Evolutionary conservation across 1,284 basidiomycete species (phyloP), one percentile per base, ranked within the genome.

Genomic region (Entoloma clypeatum): DNA sequence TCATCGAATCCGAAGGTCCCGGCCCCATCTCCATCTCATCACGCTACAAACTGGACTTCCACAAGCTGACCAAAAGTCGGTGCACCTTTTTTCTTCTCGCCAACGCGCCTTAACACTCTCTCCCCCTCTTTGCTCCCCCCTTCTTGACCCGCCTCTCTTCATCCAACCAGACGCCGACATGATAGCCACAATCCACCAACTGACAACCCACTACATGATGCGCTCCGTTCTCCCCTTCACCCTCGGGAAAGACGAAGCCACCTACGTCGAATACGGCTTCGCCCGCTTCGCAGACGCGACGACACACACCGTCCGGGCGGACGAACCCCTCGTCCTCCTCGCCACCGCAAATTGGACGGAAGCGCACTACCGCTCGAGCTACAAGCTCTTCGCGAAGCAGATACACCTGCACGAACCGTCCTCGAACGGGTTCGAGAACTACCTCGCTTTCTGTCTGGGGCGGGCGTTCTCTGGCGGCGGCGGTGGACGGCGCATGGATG

Each of bases 361-460:
- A 16, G 38, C 44, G 5, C 55, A 64, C 43, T 55, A 63, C 47
- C 52, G 51, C 9, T 53, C 59, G 3, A 61, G 50, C 42, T 66
- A 67, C 45, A 64, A 61, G 37, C 53, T 57, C 42, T 63, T 67
- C 33, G 60, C 63, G 3, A 61, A 59, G 17, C 54, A 61, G 23
- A 66, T 66, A 32, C 47, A 52, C 16, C 21, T 44, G 0, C 60
- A 63, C 33, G 57, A 60, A 4, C 45, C 50, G 10, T 33, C 41
- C 7, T 64, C 58, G 3, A 69, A 69, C 27, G 67, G 67, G 4
- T 69, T 67, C 41, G 67, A 69, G 46, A 67, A 67, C 41, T 69
- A 64, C 35, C 47, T 70, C 9, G 62, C 60, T 4, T 67, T 64
- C 47, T 67, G 64, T 32, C 49, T 70, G 14, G 58, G 62, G 42